Evolutionary conservation across 2,329 filamentous ascomycete genomes (phyloP), one percentile per base, ranked within the genome.

Genomic region (Proliferodiscus dingleyae): DNA sequence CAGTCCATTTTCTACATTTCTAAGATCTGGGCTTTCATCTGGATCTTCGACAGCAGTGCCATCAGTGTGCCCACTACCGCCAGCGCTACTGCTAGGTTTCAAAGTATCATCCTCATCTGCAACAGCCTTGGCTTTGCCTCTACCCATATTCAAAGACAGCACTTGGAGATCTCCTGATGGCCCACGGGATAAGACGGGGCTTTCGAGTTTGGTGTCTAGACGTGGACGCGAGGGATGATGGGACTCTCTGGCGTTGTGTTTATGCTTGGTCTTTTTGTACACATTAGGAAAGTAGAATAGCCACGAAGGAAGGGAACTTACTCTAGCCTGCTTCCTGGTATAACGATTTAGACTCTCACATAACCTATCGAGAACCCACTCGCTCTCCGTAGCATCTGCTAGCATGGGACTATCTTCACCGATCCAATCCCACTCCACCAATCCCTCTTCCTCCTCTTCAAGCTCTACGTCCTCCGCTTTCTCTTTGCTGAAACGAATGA

Each of bases 381-480:
- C 80, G 0, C 80, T 71, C 64, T 87, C 83, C 5, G 69, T 74
- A 50, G 77, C 66, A 37, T 75, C 73, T 3, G 78, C 75, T 57
- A 86, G 67, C 74, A 87, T 77, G 0, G 83, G 83, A 56, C 80
- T 83, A 46, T 79, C 72, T 53, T 84, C 75, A 0, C 82, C 81
- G 44, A 87, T 79, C 83, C 83, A 87, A 58, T 87, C 83, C 82
- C 83, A 86, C 26, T 83, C 75, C 1, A 84, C 67, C 15, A 82
- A 57, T 0, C 76, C 79, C 22, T 78, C 74, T n/a, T 76, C 71
- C 16, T 77, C 73, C 46, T 78, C 75, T 6, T 75, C 70, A 1
- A 65, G 53, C 23, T 65, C 54, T 2, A 65, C 54, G 9, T 62
- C 59, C 5, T 62, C 54, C 2, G 60, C 46, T 6, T 52, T 51